Percentiles rank a stretch among this genome's conserved stretches.
These are phyloP conservation scores for Solanum bulbocastanum DNA, from an alignment of 257 asterid species.

Conservation along the genomic window DNA sequence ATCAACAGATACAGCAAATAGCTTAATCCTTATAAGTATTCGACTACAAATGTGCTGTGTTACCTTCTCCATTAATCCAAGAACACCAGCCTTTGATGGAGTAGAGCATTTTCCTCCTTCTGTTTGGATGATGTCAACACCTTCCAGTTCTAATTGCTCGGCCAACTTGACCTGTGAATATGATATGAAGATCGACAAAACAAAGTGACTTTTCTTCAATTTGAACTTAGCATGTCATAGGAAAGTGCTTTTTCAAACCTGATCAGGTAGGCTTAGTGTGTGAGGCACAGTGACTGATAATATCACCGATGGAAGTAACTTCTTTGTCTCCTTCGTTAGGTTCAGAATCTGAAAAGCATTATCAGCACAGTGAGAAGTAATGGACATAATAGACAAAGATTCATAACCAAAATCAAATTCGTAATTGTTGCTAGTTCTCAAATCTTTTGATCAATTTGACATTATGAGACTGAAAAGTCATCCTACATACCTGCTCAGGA, in stretches of 20 bases:
- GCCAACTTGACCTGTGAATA: slow-evolving; percentile 59
- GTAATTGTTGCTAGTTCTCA: neutral
- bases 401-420: neutral
- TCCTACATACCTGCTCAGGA: slow-evolving; percentile 52
- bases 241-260: slow-evolving; percentile 28
- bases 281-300: slow-evolving; percentile 92
- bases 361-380: neutral
- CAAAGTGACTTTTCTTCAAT: neutral
- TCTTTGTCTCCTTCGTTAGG: slow-evolving; percentile 60
- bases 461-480: neutral
- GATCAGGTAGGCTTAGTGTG: slow-evolving; percentile 83
- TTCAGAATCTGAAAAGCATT: slow-evolving; percentile 39
- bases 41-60: neutral
- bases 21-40: neutral
- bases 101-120: slow-evolving; percentile 78
- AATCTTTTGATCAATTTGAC: neutral
- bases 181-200: neutral
- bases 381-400: neutral
- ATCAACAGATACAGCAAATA: neutral
- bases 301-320: slow-evolving; percentile 52
- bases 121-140: slow-evolving; percentile 81
- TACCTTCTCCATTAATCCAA: slow-evolving; percentile 89
- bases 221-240: neutral
- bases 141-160: slow-evolving; percentile 65
- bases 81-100: slow-evolving; percentile 73